phyloP scores from a whole-genome alignment of 1,284 basidiomycete genomes.

The Moesziomyces aphidis region DNA sequence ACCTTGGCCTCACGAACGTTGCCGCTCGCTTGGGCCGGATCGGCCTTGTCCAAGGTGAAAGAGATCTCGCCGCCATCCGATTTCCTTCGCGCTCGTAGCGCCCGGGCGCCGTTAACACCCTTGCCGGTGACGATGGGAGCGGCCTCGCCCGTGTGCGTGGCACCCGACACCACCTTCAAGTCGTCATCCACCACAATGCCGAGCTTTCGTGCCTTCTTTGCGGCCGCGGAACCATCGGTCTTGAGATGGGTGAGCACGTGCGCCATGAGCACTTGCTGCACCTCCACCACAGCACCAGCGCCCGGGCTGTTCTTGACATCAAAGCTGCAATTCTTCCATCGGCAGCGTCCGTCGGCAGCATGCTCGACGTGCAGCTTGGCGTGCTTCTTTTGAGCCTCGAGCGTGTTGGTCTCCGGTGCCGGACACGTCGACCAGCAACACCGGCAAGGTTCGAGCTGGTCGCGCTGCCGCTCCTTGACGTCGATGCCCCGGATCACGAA shows the following conservation, averaged over 20 bases:
- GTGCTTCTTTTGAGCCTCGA: slow-evolving; percentile 46
- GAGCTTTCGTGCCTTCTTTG: neutral
- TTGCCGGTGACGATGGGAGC: slow-evolving; percentile 16
- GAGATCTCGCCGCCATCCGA: slow-evolving; percentile 24
- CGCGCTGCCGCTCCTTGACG: slow-evolving; percentile 45
- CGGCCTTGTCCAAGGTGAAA: slow-evolving; percentile 19
- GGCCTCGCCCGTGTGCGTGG: slow-evolving; percentile 28
- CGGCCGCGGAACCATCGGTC: slow-evolving; percentile 1
- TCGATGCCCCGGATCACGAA: slow-evolving; percentile 84
- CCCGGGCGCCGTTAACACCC: slow-evolving; percentile 23
- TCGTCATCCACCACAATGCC: slow-evolving; percentile 31
- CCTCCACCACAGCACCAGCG: slow-evolving; percentile 1
- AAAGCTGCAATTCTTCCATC: slow-evolving; percentile 55
- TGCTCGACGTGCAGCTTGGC: slow-evolving; percentile 45
- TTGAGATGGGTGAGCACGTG: slow-evolving; percentile 55
- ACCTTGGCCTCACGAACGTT: slow-evolving; percentile 13
- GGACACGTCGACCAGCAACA: slow-evolving; percentile 60
- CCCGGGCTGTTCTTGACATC: slow-evolving; percentile 15
- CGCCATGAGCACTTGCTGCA: slow-evolving; percentile 17
- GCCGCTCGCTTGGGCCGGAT: slow-evolving; percentile 7
- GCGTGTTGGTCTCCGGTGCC: slow-evolving; percentile 32
- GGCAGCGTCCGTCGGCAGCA: slow-evolving; percentile 48
- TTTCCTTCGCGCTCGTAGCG: slow-evolving; percentile 24
- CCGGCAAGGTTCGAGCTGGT: slow-evolving; percentile 29
- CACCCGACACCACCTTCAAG: slow-evolving; percentile 24